Conservation (phyloP, 2,329 filamentous ascomycete species). For the Trichothecium sympodiale region DNA sequence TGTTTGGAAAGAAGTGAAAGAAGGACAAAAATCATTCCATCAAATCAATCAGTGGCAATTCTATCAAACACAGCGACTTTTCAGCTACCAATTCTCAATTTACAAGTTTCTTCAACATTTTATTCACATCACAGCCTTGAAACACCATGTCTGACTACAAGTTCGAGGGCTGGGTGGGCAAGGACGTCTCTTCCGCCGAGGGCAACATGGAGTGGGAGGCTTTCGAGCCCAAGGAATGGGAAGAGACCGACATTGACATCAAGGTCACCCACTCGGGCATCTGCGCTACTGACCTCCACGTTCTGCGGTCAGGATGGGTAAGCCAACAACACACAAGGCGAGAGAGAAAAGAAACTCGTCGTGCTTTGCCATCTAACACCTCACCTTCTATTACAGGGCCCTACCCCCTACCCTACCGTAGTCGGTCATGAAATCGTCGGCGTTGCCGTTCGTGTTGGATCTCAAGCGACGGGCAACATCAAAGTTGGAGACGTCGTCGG, state of each 20-base stretch:
- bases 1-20: too few species aligned
- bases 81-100: too few species aligned
- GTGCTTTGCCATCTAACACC: too few species aligned
- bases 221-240: conserved; percentile 54
- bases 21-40: too few species aligned
- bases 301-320: conserved; percentile 42
- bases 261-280: conserved; percentile 55
- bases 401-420: conserved; percentile 29
- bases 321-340: too few species aligned
- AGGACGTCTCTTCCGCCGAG: conserved; percentile 22
- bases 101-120: too few species aligned
- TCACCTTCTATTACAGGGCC: conserved; percentile 3
- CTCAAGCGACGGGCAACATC: conserved; percentile 32
- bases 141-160: conserved; percentile 26
- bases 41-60: too few species aligned
- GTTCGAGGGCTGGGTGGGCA: conserved; percentile 40
- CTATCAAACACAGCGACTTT: too few species aligned
- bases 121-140: too few species aligned
- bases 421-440: conserved; percentile 59
- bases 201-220: conserved; percentile 44
- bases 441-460: conserved; percentile 41
- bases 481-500: conserved; percentile 53
- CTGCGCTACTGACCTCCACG: conserved; percentile 52
- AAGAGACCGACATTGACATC: conserved; percentile 56
- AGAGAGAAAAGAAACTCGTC: too few species aligned